These are phyloP conservation scores for Kwoniella sp. DNA, from an alignment of 768 basidiomycete genomes.

Conservation along the genomic window DNA sequence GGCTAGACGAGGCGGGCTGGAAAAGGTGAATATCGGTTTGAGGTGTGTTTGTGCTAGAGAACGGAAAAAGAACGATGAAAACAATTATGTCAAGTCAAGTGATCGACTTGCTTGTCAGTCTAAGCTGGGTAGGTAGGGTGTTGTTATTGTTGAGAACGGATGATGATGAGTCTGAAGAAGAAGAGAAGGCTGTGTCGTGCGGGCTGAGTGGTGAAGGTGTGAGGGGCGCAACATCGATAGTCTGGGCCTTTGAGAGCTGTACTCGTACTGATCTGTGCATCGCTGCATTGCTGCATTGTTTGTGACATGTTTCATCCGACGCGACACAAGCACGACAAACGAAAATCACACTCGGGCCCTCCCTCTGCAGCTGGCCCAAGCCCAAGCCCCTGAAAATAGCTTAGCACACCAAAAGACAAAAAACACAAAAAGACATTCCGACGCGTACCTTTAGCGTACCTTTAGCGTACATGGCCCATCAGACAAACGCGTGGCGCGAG, in stretches of 20 bases:
- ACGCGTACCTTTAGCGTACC: too few relatives aligned
- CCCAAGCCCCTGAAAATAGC: too few relatives aligned
- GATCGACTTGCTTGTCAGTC: slow-evolving; percentile 1
- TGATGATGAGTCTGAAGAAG: background rate
- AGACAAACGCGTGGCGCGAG: too few relatives aligned
- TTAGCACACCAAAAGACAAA: too few relatives aligned
- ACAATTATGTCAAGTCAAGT: too few relatives aligned
- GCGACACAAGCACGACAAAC: background rate
- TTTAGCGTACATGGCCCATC: too few relatives aligned
- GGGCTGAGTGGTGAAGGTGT: background rate
- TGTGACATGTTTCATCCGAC: slow-evolving; percentile 3
- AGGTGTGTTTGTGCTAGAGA: background rate
- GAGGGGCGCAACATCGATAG: background rate
- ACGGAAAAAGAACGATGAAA: too few relatives aligned
- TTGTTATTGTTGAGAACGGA: background rate
- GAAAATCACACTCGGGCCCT: background rate
- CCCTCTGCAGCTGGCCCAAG: too few relatives aligned
- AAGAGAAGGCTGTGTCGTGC: background rate
- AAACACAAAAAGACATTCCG: too few relatives aligned
- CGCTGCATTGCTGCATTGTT: too few relatives aligned
- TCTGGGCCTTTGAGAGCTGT: background rate
- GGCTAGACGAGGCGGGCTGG: slow-evolving; percentile 1
- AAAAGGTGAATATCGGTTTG: background rate
- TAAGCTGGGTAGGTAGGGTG: too few relatives aligned
- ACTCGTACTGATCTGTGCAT: too few relatives aligned